phyloP scores from a whole-genome alignment of 225 moss, liverwort and hornwort genomes.

The Sphagnum contortum region DNA sequence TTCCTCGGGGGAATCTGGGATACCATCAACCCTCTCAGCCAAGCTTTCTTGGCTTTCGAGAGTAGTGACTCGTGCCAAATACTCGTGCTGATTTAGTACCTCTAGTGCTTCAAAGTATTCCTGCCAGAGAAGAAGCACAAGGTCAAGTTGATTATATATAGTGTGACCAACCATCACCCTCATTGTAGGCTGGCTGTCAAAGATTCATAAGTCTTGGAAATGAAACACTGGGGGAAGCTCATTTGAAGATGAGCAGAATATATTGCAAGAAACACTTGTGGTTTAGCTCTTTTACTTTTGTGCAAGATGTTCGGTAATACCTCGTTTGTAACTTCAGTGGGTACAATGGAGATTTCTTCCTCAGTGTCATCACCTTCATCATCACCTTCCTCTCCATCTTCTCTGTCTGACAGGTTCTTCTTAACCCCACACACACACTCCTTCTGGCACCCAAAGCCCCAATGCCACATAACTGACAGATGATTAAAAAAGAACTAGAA shows the following conservation, averaged over 20 bases:
- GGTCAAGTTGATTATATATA: background rate
- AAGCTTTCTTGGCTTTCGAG: conserved; percentile 70
- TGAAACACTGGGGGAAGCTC: background rate
- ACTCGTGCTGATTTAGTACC: conserved; percentile 94
- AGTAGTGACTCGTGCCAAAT: conserved; percentile 61
- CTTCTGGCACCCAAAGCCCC: conserved; percentile 19
- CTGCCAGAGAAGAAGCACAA: conserved; percentile 24
- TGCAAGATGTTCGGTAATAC: conserved; percentile 13
- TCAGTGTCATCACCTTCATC: conserved; percentile 81
- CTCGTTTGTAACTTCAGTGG: conserved; percentile 82
- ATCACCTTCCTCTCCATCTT: conserved; percentile 40
- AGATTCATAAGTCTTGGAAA: background rate
- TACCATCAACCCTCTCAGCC: conserved; percentile 58
- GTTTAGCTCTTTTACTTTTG: no score
- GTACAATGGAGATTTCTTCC: conserved; percentile 78
- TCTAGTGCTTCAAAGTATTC: conserved; percentile 98
- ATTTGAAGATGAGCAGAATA: background rate
- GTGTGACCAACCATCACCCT: background rate
- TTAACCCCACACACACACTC: conserved; percentile 43
- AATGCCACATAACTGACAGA: no score
- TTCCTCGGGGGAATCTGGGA: conserved; percentile 90
- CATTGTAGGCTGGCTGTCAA: no score
- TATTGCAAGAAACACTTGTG: background rate
- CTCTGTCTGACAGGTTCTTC: conserved; percentile 26
- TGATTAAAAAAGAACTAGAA: no score